A percentile compares a stretch with the other conserved stretches of the same genome.
These are phyloP conservation scores for Pichia sp. DNA, from an alignment of 1,139 yeast species.

Conservation along the genomic window DNA sequence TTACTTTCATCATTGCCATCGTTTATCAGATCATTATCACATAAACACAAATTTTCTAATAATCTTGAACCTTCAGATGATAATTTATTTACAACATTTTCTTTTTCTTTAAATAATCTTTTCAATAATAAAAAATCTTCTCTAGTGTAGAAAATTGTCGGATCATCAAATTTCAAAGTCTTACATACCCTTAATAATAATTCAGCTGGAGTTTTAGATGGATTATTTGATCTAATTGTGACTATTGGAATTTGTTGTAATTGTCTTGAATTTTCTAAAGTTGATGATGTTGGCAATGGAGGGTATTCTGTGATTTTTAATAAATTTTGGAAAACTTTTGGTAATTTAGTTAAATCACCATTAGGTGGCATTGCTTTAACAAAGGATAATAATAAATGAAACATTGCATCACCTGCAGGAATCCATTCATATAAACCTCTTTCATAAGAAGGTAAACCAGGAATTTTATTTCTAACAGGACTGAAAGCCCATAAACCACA, in stretches of 20 bases:
- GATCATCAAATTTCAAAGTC: slow-evolving; percentile 62
- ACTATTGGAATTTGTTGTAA: slow-evolving; percentile 61
- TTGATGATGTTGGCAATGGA: slow-evolving; percentile 35
- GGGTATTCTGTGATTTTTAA: slow-evolving; percentile 63
- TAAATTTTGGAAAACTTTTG: slow-evolving; percentile 57
- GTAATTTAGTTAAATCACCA: slow-evolving; percentile 50
- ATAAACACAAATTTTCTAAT: slow-evolving; percentile 46
- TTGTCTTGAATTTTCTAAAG: slow-evolving; percentile 34
- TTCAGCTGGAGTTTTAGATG: slow-evolving; percentile 55
- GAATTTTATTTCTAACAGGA: slow-evolving; percentile 27
- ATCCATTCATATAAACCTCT: slow-evolving; percentile 77
- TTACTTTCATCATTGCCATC: slow-evolving; percentile 15
- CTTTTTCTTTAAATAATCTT: slow-evolving; percentile 56
- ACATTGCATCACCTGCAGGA: slow-evolving; percentile 78
- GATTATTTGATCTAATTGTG: slow-evolving; percentile 54
- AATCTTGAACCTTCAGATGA: slow-evolving; percentile 72
- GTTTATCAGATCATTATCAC: slow-evolving; percentile 26
- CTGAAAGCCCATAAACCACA: slow-evolving; percentile 86
- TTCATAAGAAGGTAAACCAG: slow-evolving; percentile 40
- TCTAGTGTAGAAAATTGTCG: slow-evolving; percentile 62
- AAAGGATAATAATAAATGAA: slow-evolving; percentile 72
- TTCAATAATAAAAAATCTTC: slow-evolving; percentile 76
- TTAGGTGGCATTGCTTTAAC: slow-evolving; percentile 74
- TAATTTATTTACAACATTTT: slow-evolving; percentile 55
- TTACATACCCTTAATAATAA: slow-evolving; percentile 56